A percentile compares a stretch with the other conserved stretches of the same genome.
Evolutionary conservation across 2,329 filamentous ascomycete genomes (phyloP).

Genomic region (Fusarium sp.): DNA sequence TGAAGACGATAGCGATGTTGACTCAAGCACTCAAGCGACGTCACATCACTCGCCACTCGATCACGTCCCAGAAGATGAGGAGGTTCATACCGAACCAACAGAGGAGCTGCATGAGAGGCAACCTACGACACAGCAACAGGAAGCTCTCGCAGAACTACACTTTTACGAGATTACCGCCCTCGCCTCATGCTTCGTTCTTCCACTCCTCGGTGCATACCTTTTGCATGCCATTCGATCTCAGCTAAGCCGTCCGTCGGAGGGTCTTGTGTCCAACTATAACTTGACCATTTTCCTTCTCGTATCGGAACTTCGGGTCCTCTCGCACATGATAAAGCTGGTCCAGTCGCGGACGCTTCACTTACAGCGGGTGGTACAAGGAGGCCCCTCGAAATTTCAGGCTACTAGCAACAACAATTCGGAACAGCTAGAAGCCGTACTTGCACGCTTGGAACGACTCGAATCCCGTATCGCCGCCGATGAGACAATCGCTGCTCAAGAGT

Average conservation of each 20-base stretch:
- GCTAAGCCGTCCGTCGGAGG: constrained; percentile 86
- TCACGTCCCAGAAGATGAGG: constrained; percentile 62
- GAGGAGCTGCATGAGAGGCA: constrained; percentile 27
- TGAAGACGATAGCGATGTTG: constrained; percentile 63
- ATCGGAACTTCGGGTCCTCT: constrained; percentile 86
- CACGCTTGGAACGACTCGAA: constrained; percentile 80
- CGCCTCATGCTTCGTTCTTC: constrained; percentile 83
- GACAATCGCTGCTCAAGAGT: constrained; percentile 47
- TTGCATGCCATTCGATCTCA: constrained; percentile 86
- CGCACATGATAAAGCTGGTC: constrained; percentile 85
- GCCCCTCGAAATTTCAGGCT: constrained; percentile 58
- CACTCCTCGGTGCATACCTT: constrained; percentile 84
- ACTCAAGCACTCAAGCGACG: constrained; percentile 48
- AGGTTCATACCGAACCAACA: constrained; percentile 38
- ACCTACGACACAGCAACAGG: constrained; percentile 49
- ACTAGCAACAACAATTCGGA: constrained; percentile 53
- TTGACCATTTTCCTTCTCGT: constrained; percentile 90
- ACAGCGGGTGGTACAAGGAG: constrained; percentile 77
- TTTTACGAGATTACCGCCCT: constrained; percentile 83
- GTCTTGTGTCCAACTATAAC: constrained; percentile 92
- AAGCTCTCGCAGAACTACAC: constrained; percentile 75
- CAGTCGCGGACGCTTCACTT: constrained; percentile 85
- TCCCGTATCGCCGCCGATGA: constrained; percentile 57
- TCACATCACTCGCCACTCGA: constrained; percentile 52
- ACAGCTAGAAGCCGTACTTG: constrained; percentile 70